Percentiles rank a stretch among this genome's conserved stretches.
phyloP scores from a whole-genome alignment of 352 stramenopile species.

The Phytopythium vexans region DNA sequence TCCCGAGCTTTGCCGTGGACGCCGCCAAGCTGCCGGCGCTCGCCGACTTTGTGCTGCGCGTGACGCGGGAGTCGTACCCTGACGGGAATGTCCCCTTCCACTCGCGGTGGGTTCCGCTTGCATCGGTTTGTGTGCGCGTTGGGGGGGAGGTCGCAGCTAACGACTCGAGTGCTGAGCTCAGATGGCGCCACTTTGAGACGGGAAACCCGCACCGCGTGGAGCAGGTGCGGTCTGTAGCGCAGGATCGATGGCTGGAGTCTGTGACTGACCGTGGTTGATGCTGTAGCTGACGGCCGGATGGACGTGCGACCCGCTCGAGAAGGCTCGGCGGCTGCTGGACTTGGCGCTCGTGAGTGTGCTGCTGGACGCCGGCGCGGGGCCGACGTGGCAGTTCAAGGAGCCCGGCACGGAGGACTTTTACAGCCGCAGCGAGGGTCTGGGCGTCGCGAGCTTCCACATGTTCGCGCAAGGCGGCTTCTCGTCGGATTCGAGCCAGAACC shows the following conservation, averaged over 20 bases:
- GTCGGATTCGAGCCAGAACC: conserved; percentile 26
- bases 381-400: conserved; percentile 74
- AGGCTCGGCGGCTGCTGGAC: conserved; percentile 65
- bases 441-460: conserved; percentile 86
- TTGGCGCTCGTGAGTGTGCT: conserved; percentile 77
- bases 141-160: neutral
- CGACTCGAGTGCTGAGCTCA: neutral
- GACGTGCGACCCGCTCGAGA: conserved; percentile 47
- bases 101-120: conserved; percentile 36
- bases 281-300: conserved; percentile 40
- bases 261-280: neutral
- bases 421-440: conserved; percentile 73
- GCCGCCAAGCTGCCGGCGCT: conserved; percentile 50
- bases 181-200: conserved; percentile 79
- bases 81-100: conserved; percentile 72
- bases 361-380: conserved; percentile 70
- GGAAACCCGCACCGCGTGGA: conserved; percentile 58
- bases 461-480: conserved; percentile 73
- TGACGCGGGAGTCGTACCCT: conserved; percentile 58
- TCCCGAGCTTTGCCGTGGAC: conserved; percentile 63
- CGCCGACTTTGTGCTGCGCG: conserved; percentile 66
- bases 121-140: neutral
- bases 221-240: conserved; percentile 16
- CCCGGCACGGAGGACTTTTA: conserved; percentile 59
- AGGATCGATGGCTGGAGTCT: neutral